Conservation (phyloP, 148 eudicot species). For the Camellia granthamiana region DNA sequence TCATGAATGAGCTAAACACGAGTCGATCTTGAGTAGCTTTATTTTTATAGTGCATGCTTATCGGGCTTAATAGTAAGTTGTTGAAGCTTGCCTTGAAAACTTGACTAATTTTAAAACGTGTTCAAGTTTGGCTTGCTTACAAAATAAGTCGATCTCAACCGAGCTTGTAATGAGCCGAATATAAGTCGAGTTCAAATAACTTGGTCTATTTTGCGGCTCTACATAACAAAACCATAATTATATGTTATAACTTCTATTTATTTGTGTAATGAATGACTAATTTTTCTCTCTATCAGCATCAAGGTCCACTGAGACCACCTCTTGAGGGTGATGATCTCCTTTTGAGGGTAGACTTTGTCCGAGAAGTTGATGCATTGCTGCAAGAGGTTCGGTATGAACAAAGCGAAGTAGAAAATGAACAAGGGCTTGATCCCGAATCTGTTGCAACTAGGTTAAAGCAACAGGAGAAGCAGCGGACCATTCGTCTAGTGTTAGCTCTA, state of each 20-base stretch:
- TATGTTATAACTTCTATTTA: neutral
- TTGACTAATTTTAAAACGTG: too few species aligned
- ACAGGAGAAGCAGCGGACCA: constrained; percentile 78
- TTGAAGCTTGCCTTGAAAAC: too few species aligned
- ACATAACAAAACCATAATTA: neutral
- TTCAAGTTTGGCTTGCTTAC: too few species aligned
- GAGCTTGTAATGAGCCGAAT: too few species aligned
- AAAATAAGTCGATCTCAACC: too few species aligned
- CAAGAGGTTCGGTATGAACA: constrained; percentile 68
- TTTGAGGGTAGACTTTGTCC: constrained; percentile 79
- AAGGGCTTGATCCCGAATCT: constrained; percentile 80
- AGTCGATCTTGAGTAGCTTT: too few species aligned
- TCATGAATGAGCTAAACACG: too few species aligned
- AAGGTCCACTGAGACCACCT: constrained; percentile 70
- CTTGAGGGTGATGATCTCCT: constrained; percentile 71
- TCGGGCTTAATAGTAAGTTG: too few species aligned
- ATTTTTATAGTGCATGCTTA: too few species aligned
- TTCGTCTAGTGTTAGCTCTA: constrained; percentile 61
- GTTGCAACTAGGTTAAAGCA: constrained; percentile 77
- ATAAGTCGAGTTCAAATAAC: too few species aligned
- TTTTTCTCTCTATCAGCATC: constrained; percentile 48
- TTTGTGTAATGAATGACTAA: neutral
- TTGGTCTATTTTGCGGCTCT: too few species aligned
- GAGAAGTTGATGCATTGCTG: constrained; percentile 73
- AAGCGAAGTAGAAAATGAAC: constrained; percentile 22